Base-by-base conservation (phyloP, 2,329 filamentous ascomycete genomes). In the Fusarium musae region DNA sequence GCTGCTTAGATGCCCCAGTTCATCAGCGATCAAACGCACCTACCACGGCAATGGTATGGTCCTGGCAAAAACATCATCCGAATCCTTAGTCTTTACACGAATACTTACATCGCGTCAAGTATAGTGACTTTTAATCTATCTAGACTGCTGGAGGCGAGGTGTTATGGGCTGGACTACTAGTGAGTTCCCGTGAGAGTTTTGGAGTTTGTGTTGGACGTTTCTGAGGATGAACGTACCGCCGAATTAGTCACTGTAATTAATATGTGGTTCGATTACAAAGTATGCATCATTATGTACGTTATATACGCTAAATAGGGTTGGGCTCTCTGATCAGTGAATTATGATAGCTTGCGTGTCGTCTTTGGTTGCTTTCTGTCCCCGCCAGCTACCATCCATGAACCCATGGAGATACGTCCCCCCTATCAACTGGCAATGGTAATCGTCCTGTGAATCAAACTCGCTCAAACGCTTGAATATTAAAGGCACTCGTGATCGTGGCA, bases 361-460 rank as follows among this genome's bases (percentile, higher is more conserved):
- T 32, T 9, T 56, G 2, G 19, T n/a, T 11, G 13, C 37, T 19
- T 19, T 11, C 37, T 32, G 17, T 13, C 26, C 26, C 36, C 11
- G 7, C 26, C 52, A 56, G 12, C 53, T 34, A 44, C 39, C 37
- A 21, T 44, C 53, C 37, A 44, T 54, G 19, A 54, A 54, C 3
- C 34, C 50, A 15, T 54, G 34, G 3, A 54, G 50, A 53, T 53
- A 53, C 5, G 34, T 1, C 10, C 50, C 50, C n/a, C 50, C 50
- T 39, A 53, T n/a, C 3, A 53, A 16, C 34, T 53, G 19, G 19
- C 50, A 39, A 53, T 57, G 53, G 1, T 34, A 2, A 16, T 9
- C 37, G 1, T 3, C 17, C 6, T 5, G 28, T 4, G 6, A 13
- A 28, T 17, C 21, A 11, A 4, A 21, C 3, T 44, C 21, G 0